Conservation (phyloP, 1,284 basidiomycete genomes). For the Austropuccinia psidii region DNA sequence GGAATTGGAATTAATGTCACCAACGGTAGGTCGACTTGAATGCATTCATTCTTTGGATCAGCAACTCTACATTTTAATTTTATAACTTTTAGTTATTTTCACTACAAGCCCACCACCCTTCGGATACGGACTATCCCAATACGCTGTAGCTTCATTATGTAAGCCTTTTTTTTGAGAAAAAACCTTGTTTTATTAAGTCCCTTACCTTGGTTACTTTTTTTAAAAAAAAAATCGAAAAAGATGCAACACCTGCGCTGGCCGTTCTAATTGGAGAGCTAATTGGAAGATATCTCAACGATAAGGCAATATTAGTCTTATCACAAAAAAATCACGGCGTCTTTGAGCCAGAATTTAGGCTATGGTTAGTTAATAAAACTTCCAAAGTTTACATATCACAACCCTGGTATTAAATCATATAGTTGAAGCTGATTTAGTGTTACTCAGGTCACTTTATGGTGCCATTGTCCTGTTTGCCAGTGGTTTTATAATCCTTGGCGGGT, state of each 20-base stretch:
- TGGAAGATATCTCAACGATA: constrained; percentile 62
- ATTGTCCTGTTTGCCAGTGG: constrained; percentile 60
- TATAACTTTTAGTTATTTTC: constrained; percentile 48
- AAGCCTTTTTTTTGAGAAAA: constrained; percentile 54
- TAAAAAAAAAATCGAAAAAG: constrained; percentile 36
- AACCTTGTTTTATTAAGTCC: too few species aligned
- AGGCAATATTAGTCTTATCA: constrained; percentile 57
- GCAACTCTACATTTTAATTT: too few species aligned
- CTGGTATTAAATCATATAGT: not conserved
- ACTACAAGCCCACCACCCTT: constrained; percentile 56
- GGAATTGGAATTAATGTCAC: constrained; percentile 67
- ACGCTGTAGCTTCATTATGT: constrained; percentile 59
- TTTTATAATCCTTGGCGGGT: constrained; percentile 51
- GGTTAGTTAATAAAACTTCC: constrained; percentile 52
- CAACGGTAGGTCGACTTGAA: constrained; percentile 57
- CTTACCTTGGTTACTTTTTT: too few species aligned
- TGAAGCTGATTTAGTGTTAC: not conserved
- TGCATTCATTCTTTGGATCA: too few species aligned
- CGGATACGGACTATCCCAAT: constrained; percentile 58
- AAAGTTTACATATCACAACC: not conserved
- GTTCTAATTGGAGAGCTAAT: constrained; percentile 62
- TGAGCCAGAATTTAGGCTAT: constrained; percentile 61
- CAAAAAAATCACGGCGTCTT: constrained; percentile 61
- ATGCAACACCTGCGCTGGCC: constrained; percentile 50
- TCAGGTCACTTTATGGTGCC: constrained; percentile 60